Evolutionary conservation across 805 yeast genomes (phyloP), one percentile per base, ranked within the genome.

Genomic region (Myxozyma neglecta): DNA sequence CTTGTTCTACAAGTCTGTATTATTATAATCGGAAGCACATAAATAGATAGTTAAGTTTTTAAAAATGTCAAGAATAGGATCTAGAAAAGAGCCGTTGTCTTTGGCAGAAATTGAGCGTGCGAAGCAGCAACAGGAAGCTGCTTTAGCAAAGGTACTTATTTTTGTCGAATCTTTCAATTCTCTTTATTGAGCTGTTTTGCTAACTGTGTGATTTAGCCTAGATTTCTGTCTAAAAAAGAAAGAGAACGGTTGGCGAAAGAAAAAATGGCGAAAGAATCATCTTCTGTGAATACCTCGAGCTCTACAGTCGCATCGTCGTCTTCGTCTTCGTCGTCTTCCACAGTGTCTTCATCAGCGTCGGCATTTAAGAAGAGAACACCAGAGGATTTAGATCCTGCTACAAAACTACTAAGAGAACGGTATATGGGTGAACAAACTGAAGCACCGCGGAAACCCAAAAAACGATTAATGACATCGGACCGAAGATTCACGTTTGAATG

Each of bases 401-500:
- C 61, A 3, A 67, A 52, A 48, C 47, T 67, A 34, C n/a, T 63
- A 40, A 50, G 59, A 11, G 67, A 59, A 39, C 56, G 65, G 16
- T 63, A 63, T 48, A 63, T 59, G 57, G 68, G 68, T n/a, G 46
- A 44, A 32, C 53, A 42, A 9, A 53, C 42, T n/a, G 29, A 20
- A 24, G 57, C 59, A n/a, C 59, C 49, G 16, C 54, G 54, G 4
- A 56, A 47, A 29, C 61, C 51, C 3, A 55, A 59, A 34, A 60
- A 48, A 53, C 56, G 60, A 47, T 64, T 68, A 32, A 61, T 58
- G 40, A 59, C 61, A 11, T 66, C 65, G 11, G 64, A 68, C 8
- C 69, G 68, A 32, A 81, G 80, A 66, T 89, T 87, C 73, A 77
- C 79, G 9, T 89, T 89, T 72, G 86, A 81, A 11, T 90, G 96